Evolutionary conservation across 306 rosid species (phyloP).

Genomic region (Geum urbanum): DNA sequence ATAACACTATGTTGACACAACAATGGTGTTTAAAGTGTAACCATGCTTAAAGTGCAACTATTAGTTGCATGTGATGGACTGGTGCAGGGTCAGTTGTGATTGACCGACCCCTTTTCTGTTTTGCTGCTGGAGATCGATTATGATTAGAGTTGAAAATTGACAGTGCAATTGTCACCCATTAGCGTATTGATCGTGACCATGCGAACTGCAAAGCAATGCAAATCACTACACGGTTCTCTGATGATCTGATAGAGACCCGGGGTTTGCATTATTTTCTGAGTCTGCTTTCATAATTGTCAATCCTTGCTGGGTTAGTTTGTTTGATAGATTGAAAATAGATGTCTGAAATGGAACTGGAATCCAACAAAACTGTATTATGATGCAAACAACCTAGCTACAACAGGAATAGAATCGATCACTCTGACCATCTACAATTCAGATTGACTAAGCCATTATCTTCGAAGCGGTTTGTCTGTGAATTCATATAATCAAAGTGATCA

Average conservation of each 20-base stretch:
- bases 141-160: constrained; percentile 8
- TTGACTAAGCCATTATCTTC: neutral
- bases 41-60: no score
- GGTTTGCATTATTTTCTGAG: constrained; percentile 4
- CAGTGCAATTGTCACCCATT: constrained; percentile 15
- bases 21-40: neutral
- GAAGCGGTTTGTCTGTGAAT: neutral
- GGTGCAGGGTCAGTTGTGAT: neutral
- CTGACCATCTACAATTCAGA: neutral
- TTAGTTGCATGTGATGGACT: neutral
- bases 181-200: constrained; percentile 6
- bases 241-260: neutral
- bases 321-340: neutral
- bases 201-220: constrained; percentile 3
- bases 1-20: neutral
- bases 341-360: neutral
- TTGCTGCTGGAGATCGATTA: constrained; percentile 7
- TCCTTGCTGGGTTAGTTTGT: neutral
- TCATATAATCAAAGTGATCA: constrained; percentile 3
- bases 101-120: constrained; percentile 15
- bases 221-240: neutral
- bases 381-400: neutral
- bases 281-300: neutral
- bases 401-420: neutral
- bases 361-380: neutral